Evolutionary conservation across 345 rosid species (phyloP).

Genomic region (Dipteronia sinensis): DNA sequence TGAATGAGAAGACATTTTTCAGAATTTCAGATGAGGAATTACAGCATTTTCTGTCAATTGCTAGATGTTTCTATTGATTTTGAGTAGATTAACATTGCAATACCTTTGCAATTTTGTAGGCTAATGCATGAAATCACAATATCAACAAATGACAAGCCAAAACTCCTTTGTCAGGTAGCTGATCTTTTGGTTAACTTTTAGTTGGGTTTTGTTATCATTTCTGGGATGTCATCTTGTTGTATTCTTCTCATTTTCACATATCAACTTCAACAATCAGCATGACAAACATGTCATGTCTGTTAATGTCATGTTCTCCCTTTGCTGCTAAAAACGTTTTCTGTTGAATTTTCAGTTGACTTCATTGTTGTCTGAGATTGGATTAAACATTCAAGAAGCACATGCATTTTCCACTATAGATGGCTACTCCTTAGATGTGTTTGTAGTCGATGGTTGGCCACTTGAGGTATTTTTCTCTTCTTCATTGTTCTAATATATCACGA

Average conservation of each 20-base stretch:
- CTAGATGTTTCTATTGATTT: constrained; percentile 7
- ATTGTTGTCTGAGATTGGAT: constrained; percentile 59
- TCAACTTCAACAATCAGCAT: constrained; percentile 11
- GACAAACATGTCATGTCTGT: background rate
- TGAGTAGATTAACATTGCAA: constrained; percentile 14
- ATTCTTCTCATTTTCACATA: background rate
- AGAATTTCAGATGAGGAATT: background rate
- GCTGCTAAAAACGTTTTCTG: background rate
- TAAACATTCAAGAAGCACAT: constrained; percentile 80
- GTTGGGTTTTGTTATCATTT: constrained; percentile 15
- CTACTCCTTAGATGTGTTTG: constrained; percentile 75
- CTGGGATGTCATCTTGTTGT: constrained; percentile 11
- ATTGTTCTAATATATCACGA: background rate
- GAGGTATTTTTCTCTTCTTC: constrained; percentile 42
- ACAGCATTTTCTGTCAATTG: constrained; percentile 9
- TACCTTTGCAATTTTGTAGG: constrained; percentile 40
- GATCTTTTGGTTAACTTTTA: constrained; percentile 16
- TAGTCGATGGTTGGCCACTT: constrained; percentile 59
- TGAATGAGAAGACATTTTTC: background rate
- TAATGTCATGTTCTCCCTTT: background rate
- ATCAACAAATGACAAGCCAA: constrained; percentile 66
- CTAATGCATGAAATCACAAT: constrained; percentile 71
- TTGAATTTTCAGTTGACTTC: constrained; percentile 59
- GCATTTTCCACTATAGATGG: constrained; percentile 71
- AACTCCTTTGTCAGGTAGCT: constrained; percentile 65